These are phyloP conservation scores for Wallemia hederae DNA, from an alignment of 1,284 basidiomycete species.

Conservation along the genomic window DNA sequence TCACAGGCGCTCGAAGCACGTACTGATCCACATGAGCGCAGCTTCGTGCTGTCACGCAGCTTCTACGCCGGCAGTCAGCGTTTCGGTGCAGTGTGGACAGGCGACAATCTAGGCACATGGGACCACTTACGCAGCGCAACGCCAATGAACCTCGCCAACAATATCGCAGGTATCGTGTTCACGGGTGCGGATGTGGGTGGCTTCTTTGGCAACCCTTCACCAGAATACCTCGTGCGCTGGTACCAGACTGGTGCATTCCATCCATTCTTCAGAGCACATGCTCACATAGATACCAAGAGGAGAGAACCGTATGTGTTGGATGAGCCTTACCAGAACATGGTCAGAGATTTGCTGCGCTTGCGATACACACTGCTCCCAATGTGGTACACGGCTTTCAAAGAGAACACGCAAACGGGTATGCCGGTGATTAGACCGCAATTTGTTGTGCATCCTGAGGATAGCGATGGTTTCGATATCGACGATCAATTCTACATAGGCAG, in stretches of 20 bases:
- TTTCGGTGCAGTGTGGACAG: conserved; percentile 94
- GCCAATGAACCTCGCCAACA: conserved; percentile 74
- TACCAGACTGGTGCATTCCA: conserved; percentile 84
- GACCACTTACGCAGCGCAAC: conserved; percentile 81
- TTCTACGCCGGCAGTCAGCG: conserved; percentile 91
- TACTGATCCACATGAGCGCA: conserved; percentile 40
- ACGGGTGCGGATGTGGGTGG: conserved; percentile 36
- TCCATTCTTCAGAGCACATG: conserved; percentile 96
- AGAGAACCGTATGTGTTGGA: conserved; percentile 82
- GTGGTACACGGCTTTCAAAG: conserved; percentile 90
- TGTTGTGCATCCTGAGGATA: conserved; percentile 65
- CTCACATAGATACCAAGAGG: conserved; percentile 91
- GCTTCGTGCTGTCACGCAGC: conserved; percentile 79
- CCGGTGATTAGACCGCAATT: conserved; percentile 71
- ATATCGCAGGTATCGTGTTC: conserved; percentile 80
- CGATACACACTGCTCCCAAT: conserved; percentile 67
- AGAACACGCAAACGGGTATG: conserved; percentile 44
- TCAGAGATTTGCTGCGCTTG: conserved; percentile 50
- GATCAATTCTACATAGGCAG: conserved; percentile 82
- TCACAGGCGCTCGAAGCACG: conserved; percentile 51
- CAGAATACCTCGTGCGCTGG: conserved; percentile 89
- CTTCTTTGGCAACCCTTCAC: conserved; percentile 34
- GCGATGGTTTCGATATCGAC: conserved; percentile 55
- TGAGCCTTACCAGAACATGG: conserved; percentile 53
- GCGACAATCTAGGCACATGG: conserved; percentile 93